Evolutionary conservation across 1,139 yeast species (phyloP).

Genomic region (Hansenula lynferdii): DNA sequence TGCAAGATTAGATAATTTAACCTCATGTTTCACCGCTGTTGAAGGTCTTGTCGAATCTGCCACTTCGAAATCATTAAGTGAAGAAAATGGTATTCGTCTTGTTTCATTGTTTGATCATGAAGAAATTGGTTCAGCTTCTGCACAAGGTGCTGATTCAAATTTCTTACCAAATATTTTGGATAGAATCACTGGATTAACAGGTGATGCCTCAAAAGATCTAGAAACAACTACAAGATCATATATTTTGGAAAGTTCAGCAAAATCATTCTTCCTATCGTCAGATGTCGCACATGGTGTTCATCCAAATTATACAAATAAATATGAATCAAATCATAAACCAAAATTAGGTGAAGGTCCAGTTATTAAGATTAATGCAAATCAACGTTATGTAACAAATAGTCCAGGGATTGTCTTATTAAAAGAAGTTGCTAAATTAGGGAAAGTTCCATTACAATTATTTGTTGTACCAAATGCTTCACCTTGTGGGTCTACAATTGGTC

Average conservation of each 20-base stretch:
- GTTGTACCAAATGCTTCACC: slow-evolving; percentile 91
- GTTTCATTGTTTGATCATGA: slow-evolving; percentile 91
- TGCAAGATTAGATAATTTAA: slow-evolving; percentile 89
- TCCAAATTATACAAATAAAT: slow-evolving; percentile 77
- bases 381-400: slow-evolving; percentile 90
- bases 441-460: slow-evolving; percentile 74
- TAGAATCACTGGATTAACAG: slow-evolving; percentile 52
- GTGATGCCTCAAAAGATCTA: slow-evolving; percentile 28
- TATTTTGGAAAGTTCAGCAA: slow-evolving; percentile 64
- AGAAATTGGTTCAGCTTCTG: slow-evolving; percentile 89
- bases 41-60: slow-evolving; percentile 62
- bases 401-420: slow-evolving; percentile 81
- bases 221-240: slow-evolving; percentile 26
- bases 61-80: slow-evolving; percentile 30
- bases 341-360: slow-evolving; percentile 86
- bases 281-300: slow-evolving; percentile 98
- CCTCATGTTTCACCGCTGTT: slow-evolving; percentile 78
- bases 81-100: slow-evolving; percentile 58
- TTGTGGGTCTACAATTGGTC: slow-evolving; percentile 97
- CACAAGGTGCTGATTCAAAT: slow-evolving; percentile 96
- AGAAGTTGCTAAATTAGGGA: slow-evolving; percentile 58
- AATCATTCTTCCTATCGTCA: slow-evolving; percentile 84
- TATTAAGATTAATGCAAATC: slow-evolving; percentile 89
- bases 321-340: slow-evolving; percentile 79
- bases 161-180: slow-evolving; percentile 75